Evolutionary conservation across 208 protist genomes (phyloP), one percentile per base, ranked within the genome.

Genomic region (Acanthamoeba royreba): DNA sequence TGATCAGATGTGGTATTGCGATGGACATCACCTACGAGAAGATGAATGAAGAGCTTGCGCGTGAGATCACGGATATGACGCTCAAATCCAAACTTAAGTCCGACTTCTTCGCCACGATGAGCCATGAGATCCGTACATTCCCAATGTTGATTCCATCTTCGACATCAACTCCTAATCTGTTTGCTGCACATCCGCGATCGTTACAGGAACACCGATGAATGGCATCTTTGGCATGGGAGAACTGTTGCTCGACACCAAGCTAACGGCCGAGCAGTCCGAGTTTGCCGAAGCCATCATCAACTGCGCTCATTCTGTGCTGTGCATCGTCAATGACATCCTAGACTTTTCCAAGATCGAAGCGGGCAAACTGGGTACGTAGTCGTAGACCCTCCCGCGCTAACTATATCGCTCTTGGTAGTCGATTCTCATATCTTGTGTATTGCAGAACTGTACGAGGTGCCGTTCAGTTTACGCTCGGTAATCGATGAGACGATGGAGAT

Each of bases 401-500:
- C n/a, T n/a, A n/a, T n/a, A n/a, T n/a, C n/a, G n/a, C 33, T 38
- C 2, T 89, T 55, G 11, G 22, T 42, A 61, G 53, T 28, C 19
- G 77, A 8, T 7, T 55, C 11, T 35, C 43, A 31, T 85, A 28
- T 40, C 42, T 0, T 47, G 25, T 83, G 72, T 42, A 1, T 40
- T 52, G 88, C 79, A 66, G 95, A 96, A 63, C 42, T 90, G 87
- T 61, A 87, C 49, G 33, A 92, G 43, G 88, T 92, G 58, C 88
- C 47, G 19, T 92, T 92, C 88, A 92, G 47, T 61, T 42, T 92
- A 17, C 88, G 40, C 22, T 81, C 61, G 74, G 74, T 85, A 45
- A 85, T 85, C 74, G 74, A 85, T 28, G 74, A 85, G 43, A 85
- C 74, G 31, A 85, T 85, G 74, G 74, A 85, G 74, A 85, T 85